Evolutionary conservation across 352 stramenopile species (phyloP).

Genomic region (Globisporangium recalcitrans): DNA sequence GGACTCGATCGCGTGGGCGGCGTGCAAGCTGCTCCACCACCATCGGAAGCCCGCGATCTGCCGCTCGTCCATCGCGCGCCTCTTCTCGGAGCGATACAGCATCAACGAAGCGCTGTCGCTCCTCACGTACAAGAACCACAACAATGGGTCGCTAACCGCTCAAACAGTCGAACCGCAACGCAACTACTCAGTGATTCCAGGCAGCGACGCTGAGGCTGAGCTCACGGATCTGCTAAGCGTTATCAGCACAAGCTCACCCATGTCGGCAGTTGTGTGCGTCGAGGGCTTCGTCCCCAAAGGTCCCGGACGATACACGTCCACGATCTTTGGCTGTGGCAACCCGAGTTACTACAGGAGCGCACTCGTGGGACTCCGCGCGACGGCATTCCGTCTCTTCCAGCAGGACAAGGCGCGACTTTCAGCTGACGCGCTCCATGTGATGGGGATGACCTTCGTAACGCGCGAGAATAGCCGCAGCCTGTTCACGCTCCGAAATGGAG

Average conservation of each 20-base stretch:
- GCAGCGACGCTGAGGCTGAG: conserved; percentile 34
- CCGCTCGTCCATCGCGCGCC: conserved; percentile 38
- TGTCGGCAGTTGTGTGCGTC: conserved; percentile 39
- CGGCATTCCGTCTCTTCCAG: conserved; percentile 17
- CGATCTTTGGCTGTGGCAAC: conserved; percentile 34
- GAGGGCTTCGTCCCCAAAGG: conserved; percentile 37
- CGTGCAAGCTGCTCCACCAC: conserved; percentile 42
- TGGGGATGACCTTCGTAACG: conserved; percentile 31
- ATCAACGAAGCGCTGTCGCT: conserved; percentile 15
- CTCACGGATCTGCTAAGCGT: conserved; percentile 42
- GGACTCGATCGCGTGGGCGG: conserved; percentile 47
- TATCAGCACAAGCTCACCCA: conserved; percentile 46
- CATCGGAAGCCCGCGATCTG: conserved; percentile 48
- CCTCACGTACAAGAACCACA: conserved; percentile 1
- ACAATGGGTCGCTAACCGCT: conserved; percentile 1
- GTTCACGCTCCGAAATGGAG: conserved; percentile 13
- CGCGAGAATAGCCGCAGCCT: conserved; percentile 26
- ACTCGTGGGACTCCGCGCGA: conserved; percentile 20
- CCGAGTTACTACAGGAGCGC: conserved; percentile 30
- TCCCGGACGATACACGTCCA: conserved; percentile 18
- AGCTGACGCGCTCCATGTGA: conserved; percentile 19
- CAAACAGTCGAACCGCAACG: not conserved
- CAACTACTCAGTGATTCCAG: conserved; percentile 18
- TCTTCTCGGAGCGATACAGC: conserved; percentile 38
- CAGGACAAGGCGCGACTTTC: conserved; percentile 28